Base-by-base conservation (phyloP, 345 rosid species). In the Orychophragmus violaceus region DNA sequence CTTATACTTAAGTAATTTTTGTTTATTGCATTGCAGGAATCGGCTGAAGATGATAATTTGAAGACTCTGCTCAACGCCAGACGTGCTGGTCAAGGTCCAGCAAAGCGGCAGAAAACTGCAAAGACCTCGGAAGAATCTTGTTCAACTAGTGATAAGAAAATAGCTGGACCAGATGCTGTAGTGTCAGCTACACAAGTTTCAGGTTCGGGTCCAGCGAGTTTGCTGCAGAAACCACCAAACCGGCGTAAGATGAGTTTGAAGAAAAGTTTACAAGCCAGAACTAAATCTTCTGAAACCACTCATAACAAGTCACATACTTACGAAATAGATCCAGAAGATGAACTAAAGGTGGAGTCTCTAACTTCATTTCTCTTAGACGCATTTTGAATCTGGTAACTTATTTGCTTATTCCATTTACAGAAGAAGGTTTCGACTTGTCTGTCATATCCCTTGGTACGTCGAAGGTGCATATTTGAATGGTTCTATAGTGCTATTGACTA, bases 401-500 rank as follows among this genome's bases (percentile, higher is more conserved):
- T 32, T 69, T 28, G 22, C 55, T 64, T 19, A 50, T 69, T 62
- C 35, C 27, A 58, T 68, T 59, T 76, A 77, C 84, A 90, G 97
- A 82, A 87, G 76, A 79, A 78, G 75, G 80, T 89, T 51, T 82
- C 81, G 10, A 75, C 80, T 71, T 91, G 82, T 82, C 78, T 95
- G 69, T 87, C 96, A 42, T 69, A 76, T 57, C 67, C 75, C 37
- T 72, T 82, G 66, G 85, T 84, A 2, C 84, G 91, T 74, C 82
- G 86, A 78, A 85, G 96, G 96, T 95, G 96, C 79, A 74, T 74
- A 54, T 91, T 74, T 76, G 98, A 95, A 70, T 95, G 96, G 95
- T 95, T 95, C 79, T 86, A 89, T 64, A 84, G 98, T 81, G 96
- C 95, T 35, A 86, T 91, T 63, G 99, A 95, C 70, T 89, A 89